Percentiles rank a stretch among this genome's conserved stretches.
Conservation (phyloP, 129 eudicot genomes). For the Centella asiatica region DNA sequence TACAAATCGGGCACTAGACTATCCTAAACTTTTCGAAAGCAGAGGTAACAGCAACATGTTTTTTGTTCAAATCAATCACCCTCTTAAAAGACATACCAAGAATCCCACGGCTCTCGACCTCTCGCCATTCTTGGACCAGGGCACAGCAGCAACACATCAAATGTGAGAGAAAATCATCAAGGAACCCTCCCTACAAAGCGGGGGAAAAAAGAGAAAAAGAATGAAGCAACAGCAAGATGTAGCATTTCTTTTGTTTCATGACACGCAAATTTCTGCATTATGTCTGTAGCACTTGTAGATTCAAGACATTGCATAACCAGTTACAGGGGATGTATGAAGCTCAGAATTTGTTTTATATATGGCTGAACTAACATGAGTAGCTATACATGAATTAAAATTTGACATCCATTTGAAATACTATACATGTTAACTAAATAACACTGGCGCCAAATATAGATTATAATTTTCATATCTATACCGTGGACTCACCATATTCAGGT, state of each 20-base stretch:
- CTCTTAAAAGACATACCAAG: conserved; percentile 39
- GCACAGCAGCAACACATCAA: conserved; percentile 99
- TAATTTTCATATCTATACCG: not conserved
- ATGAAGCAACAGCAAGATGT: not conserved
- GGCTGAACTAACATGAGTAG: too few relatives aligned
- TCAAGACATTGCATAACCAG: too few relatives aligned
- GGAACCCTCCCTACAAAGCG: conserved; percentile 64
- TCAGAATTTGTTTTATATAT: too few relatives aligned
- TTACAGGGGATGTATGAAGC: too few relatives aligned
- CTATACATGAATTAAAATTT: too few relatives aligned
- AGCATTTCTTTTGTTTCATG: too few relatives aligned
- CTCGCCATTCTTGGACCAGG: conserved; percentile 96
- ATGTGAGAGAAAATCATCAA: conserved; percentile 93
- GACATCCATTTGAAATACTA: too few relatives aligned
- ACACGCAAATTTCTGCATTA: too few relatives aligned
- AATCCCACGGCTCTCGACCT: conserved; percentile 74
- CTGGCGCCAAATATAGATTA: too few relatives aligned
- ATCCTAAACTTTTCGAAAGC: not conserved
- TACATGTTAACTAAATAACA: too few relatives aligned
- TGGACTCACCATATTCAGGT: not conserved
- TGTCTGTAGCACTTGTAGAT: too few relatives aligned
- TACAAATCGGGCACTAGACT: not conserved
- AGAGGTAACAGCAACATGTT: not conserved
- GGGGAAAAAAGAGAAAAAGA: not conserved
- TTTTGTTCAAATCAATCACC: not conserved